Evolutionary conservation across 2,329 filamentous ascomycete species (phyloP).

Genomic region (Arachnopeziza araneosa): DNA sequence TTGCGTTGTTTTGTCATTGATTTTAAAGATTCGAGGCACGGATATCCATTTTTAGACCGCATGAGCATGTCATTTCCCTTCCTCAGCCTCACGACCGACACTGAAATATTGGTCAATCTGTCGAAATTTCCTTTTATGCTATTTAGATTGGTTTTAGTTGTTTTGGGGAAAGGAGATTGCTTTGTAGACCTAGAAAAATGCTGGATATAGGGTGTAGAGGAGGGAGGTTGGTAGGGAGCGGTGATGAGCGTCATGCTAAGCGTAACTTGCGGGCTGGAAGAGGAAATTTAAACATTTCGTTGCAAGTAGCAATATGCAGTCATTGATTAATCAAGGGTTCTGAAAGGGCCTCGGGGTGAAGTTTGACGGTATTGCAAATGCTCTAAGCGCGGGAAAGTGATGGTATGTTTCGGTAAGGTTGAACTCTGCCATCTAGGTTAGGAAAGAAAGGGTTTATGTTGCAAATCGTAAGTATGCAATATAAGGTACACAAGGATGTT

Average conservation of each 20-base stretch:
- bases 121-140: neutral
- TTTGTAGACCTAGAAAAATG: neutral
- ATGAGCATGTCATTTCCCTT: neutral
- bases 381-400: neutral
- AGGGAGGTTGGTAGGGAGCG: neutral
- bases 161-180: neutral
- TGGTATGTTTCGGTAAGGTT: too few species aligned
- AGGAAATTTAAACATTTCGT: neutral
- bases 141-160: neutral
- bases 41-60: neutral
- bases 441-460: too few species aligned
- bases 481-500: too few species aligned
- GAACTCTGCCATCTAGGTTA: too few species aligned
- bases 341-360: neutral
- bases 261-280: neutral
- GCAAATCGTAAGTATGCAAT: too few species aligned
- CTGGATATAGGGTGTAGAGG: neutral
- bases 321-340: neutral
- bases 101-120: neutral
- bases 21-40: too few species aligned
- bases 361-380: neutral
- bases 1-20: neutral
- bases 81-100: neutral
- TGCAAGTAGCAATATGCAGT: slow-evolving; percentile 1
- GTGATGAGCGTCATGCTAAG: neutral